Evolutionary conservation across 2,329 filamentous ascomycete species (phyloP).

Genomic region (Neonectria ditissima): DNA sequence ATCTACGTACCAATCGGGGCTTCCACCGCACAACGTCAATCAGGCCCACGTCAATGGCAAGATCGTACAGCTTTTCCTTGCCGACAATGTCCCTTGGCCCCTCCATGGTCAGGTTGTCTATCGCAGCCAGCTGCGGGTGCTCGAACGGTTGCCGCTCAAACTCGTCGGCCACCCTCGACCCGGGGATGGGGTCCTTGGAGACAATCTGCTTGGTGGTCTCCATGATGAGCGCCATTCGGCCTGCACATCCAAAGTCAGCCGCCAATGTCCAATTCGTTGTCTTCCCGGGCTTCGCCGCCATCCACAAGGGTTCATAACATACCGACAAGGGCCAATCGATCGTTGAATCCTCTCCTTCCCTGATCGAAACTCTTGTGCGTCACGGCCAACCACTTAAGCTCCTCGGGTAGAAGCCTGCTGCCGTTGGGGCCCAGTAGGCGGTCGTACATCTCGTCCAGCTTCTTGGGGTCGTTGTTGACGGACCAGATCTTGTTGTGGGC

Average conservation of each 20-base stretch:
- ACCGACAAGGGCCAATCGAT: conserved; percentile 91
- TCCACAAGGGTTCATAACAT: conserved; percentile 42
- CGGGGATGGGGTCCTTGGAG: conserved; percentile 46
- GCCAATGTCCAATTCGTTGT: neutral
- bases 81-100: conserved; percentile 72
- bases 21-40: conserved; percentile 87
- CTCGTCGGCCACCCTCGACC: conserved; percentile 53
- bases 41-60: conserved; percentile 80
- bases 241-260: conserved; percentile 38
- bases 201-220: conserved; percentile 55
- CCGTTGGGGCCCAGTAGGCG: conserved; percentile 80
- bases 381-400: conserved; percentile 95
- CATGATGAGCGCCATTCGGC: conserved; percentile 53
- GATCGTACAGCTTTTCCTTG: conserved; percentile 72
- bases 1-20: conserved; percentile 76
- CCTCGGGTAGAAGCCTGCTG: conserved; percentile 81
- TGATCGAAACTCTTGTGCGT: conserved; percentile 99
- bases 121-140: conserved; percentile 76
- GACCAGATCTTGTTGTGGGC: conserved; percentile 67
- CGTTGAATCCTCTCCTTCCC: conserved; percentile 93
- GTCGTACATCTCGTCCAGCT: conserved; percentile 82
- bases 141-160: conserved; percentile 73
- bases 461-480: conserved; percentile 80
- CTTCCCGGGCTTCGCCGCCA: neutral
- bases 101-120: conserved; percentile 75